phyloP scores from a whole-genome alignment of 345 rosid species.

The Garcia nutans region DNA sequence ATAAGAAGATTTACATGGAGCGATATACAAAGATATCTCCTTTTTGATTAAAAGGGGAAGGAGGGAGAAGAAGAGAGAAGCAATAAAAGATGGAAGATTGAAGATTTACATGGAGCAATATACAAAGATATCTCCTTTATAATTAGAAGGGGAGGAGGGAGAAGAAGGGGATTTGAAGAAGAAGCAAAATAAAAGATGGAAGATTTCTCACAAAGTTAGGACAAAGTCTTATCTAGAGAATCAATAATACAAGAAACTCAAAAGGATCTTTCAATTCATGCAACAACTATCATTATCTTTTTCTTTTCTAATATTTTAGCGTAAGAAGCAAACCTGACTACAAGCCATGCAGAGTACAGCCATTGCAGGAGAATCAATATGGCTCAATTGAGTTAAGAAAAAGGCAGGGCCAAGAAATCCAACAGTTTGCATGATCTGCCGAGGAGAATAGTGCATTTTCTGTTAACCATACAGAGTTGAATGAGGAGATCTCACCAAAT shows the following conservation, averaged over 20 bases:
- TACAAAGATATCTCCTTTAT: not conserved
- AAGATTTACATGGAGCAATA: not conserved
- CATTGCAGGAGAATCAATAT: constrained; percentile 84
- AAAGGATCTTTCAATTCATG: not conserved
- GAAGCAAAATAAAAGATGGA: not conserved
- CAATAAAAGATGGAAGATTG: not conserved
- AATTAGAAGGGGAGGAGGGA: too few relatives aligned
- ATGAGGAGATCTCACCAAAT: not conserved
- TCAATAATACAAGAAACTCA: not conserved
- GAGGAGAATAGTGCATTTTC: constrained; percentile 2
- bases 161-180: too few relatives aligned
- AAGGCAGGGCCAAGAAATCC: constrained; percentile 98
- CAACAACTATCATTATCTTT: not conserved
- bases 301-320: not conserved
- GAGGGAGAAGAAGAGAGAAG: too few relatives aligned
- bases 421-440: constrained; percentile 90
- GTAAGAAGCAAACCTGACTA: constrained; percentile 60
- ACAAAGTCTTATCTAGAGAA: not conserved
- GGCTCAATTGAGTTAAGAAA: constrained; percentile 92
- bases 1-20: too few relatives aligned
- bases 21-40: not conserved
- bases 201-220: not conserved
- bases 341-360: constrained; percentile 84
- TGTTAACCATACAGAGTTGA: constrained; percentile 6
- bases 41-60: not conserved